phyloP scores from a whole-genome alignment of 129 eudicot species.

The Flaveria brownii region DNA sequence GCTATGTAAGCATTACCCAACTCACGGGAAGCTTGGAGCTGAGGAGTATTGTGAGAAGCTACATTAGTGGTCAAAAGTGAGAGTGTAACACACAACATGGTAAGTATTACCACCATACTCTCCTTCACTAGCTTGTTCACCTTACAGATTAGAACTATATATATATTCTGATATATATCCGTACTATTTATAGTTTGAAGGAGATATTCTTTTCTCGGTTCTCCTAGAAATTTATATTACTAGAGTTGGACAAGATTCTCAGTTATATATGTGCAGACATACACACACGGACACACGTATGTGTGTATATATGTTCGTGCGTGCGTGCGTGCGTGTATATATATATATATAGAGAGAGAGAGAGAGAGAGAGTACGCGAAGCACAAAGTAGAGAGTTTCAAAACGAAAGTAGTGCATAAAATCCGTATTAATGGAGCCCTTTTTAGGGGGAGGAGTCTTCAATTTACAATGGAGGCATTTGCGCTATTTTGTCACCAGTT shows the following conservation, averaged over 20 bases:
- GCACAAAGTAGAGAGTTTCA: constrained; percentile 40
- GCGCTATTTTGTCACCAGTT: constrained; percentile 26
- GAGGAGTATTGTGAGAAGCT: constrained; percentile 28
- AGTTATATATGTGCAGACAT: background rate
- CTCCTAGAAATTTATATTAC: background rate
- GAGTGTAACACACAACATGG: constrained; percentile 27
- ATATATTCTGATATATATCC: no score
- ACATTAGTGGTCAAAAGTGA: constrained; percentile 30
- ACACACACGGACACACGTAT: background rate
- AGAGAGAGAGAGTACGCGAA: constrained; percentile 25
- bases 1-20: constrained; percentile 16
- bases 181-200: background rate
- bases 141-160: background rate
- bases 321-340: background rate
- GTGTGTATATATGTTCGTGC: background rate
- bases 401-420: constrained; percentile 33
- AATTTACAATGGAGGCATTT: constrained; percentile 36
- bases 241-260: constrained; percentile 23
- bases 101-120: constrained; percentile 22
- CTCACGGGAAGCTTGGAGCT: constrained; percentile 31
- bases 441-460: constrained; percentile 38
- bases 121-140: constrained; percentile 4
- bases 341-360: background rate
- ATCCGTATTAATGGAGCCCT: constrained; percentile 34
- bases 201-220: background rate